Base-by-base conservation (phyloP, 495 filamentous ascomycete genomes). In the Aspergillus conjunctus region DNA sequence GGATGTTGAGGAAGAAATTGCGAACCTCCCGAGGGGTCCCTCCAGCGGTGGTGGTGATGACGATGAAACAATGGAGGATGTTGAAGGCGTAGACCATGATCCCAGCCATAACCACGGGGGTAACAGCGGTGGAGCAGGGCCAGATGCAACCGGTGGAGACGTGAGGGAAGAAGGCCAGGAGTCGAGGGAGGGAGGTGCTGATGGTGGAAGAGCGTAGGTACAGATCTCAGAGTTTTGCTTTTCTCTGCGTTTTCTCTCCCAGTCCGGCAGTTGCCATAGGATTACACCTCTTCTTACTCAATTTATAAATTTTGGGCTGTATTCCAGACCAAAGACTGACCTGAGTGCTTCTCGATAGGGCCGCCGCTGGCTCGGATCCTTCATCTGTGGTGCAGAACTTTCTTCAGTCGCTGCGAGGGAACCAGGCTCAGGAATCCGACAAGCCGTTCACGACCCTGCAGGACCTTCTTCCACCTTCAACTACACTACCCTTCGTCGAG, bases 151-250 rank as follows among this genome's bases (percentile, higher is more conserved):
- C 1, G 93, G 92, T 11, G 92, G 92, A 37, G 91, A 97, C 74
- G 79, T 96, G 56, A 82, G 93, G 68, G 88, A 94, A 68, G 94
- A 98, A 69, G 95, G 95, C 58, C 86, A 90, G 73, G 86, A 86
- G 60, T 85, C 91, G 30, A 81, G 94, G 73, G 91, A 96, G 68
- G 94, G 93, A 54, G 95, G 95, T 68, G 92, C 91, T 58, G 93
- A 97, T 76, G 94, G 95, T 62, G 95, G 90, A 77, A 84, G 93
- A 96, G 93, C 93, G 94, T 98, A 98, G 94, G 94, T 98, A 76
- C 79, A 79, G 73, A 78, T 76, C 77, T 77, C 75, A 69, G 63
- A 63, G 61, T 67, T 66, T 63, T 51, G 46, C 49, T 48, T 60
- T 32, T 54, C 54, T 48, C 22, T 37, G 53, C 51, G 45, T 48